phyloP scores from a whole-genome alignment of 2,329 filamentous ascomycete species.

The Coniochaeta sp. region DNA sequence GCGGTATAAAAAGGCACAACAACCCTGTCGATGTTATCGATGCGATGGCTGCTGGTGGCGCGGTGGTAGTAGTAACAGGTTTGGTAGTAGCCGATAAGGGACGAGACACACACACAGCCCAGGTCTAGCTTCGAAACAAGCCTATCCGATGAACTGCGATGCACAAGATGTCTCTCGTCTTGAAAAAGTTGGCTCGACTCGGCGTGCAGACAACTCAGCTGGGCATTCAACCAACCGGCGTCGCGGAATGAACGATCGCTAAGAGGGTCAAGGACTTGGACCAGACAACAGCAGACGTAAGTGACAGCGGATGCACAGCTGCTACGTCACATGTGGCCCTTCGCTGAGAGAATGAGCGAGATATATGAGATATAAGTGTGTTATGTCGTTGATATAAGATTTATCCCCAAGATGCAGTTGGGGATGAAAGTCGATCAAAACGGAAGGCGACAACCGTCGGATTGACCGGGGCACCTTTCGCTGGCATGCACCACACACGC shows the following conservation, averaged over 20 bases:
- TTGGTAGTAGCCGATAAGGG: neutral
- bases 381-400: slow-evolving; percentile 1
- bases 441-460: neutral
- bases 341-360: neutral
- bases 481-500: too few species aligned
- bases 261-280: neutral
- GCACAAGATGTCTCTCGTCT: neutral
- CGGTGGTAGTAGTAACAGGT: neutral
- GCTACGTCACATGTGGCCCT: neutral
- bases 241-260: neutral
- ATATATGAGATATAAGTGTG: neutral
- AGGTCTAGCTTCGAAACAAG: neutral
- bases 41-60: neutral
- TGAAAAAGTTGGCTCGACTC: neutral
- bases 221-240: neutral
- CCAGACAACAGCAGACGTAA: neutral
- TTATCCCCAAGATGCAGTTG: neutral
- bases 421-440: neutral
- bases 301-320: neutral
- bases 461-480: neutral
- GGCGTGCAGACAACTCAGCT: neutral
- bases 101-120: neutral
- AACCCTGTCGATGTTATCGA: neutral
- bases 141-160: too few species aligned
- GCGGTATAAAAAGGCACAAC: neutral